Evolutionary conservation across 1,284 basidiomycete genomes (phyloP), one percentile per base, ranked within the genome.

Genomic region (Cystobasidiaceae sp.): DNA sequence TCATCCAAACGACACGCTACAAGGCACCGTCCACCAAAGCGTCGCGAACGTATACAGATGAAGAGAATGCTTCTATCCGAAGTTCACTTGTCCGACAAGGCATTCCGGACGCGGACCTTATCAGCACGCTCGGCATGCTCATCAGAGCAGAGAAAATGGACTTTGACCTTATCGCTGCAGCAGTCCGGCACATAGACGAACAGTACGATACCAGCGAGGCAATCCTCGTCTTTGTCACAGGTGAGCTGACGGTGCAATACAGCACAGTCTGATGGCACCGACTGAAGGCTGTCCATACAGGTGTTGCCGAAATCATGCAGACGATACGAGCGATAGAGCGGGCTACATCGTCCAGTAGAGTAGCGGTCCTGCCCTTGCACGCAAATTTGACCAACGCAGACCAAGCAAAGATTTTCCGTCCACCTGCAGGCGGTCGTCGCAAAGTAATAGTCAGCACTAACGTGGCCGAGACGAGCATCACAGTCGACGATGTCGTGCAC

Each of bases 401-500:
- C 73, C 93, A 97, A 77, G 84, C 85, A 9, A 79, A 79, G 4
- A 89, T 93, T 0, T 97, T 97, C 74, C 69, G 73, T 27, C 78
- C 80, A 8, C 81, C 82, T 0, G 82, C 82, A 0, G 77, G 81
- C 0, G 71, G 72, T 0, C 82, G 81, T 65, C 87, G 92, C 81
- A 97, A 96, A 77, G 84, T 96, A 45, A 86, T 97, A 33, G 89
- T 86, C 0, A 83, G 92, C 0, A 96, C 93, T 7, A 96, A 96
- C 71, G 89, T 97, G 27, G 90, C 75, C 46, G 79, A 96, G 83
- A 96, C 93, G 0, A 93, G 89, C 3, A 92, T 97, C 69, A 97
- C 93, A 0, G 94, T 97, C 68, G 75, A 77, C 71, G 91, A 93
- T 71, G 83, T 93, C 28, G 81, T 89, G 32, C 90, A 88, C 72